A percentile compares a stretch with the other conserved stretches of the same genome.
phyloP scores from a whole-genome alignment of 768 basidiomycete species.

The Daedaleopsis sinensis region DNA sequence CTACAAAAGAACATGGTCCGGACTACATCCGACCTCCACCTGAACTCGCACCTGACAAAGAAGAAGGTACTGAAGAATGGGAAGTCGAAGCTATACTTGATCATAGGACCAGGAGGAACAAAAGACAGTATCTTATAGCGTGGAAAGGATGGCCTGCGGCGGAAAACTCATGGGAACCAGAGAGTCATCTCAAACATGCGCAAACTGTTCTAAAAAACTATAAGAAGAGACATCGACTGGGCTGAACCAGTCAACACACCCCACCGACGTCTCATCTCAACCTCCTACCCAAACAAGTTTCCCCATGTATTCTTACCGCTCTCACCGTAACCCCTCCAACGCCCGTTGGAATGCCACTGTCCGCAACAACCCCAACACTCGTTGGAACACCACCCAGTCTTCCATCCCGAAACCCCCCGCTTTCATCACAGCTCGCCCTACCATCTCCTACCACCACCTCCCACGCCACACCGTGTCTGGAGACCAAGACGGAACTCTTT shows the following conservation, averaged over 20 bases:
- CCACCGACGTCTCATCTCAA: background rate
- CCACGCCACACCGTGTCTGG: background rate
- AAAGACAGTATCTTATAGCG: background rate
- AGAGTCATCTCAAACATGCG: background rate
- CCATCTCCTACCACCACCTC: background rate
- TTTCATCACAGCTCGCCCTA: background rate
- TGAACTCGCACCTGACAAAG: background rate
- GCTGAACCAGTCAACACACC: background rate
- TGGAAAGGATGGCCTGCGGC: background rate
- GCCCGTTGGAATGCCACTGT: no score
- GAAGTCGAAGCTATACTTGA: background rate
- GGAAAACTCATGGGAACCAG: background rate
- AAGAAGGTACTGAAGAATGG: background rate
- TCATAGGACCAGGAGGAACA: background rate
- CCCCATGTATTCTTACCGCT: no score
- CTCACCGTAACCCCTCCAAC: background rate
- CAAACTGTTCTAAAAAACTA: background rate
- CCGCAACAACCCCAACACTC: background rate
- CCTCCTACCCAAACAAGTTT: no score
- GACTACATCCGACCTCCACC: background rate
- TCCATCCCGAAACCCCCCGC: background rate
- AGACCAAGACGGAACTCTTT: background rate
- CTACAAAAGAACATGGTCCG: background rate
- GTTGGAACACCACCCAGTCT: background rate
- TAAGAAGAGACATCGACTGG: background rate